These are phyloP conservation scores for Quercus mongolica DNA, from an alignment of 306 rosid genomes.

Conservation along the genomic window DNA sequence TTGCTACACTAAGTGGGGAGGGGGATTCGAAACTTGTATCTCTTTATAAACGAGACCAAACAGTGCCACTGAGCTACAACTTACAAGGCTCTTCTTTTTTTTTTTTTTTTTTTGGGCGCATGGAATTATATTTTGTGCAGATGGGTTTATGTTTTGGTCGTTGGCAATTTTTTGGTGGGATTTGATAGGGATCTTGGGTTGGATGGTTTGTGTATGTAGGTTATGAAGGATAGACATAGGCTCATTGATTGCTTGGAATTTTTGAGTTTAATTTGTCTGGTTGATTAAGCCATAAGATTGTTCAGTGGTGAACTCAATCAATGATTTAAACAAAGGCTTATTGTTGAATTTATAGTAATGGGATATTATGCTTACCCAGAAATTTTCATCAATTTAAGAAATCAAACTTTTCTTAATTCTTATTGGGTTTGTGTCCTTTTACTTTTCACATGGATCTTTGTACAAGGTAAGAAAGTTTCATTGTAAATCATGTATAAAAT, in stretches of 20 bases:
- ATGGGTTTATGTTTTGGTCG: not conserved
- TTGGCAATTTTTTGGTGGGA: not conserved
- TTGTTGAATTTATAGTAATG: too few relatives aligned
- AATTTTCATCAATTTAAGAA: not conserved
- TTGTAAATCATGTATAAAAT: too few relatives aligned
- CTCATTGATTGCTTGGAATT: not conserved
- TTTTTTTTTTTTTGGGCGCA: not conserved
- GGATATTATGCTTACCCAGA: not conserved
- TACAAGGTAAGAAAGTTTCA: too few relatives aligned
- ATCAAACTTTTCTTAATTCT: not conserved
- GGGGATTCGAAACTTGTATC: too few relatives aligned
- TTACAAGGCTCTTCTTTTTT: not conserved
- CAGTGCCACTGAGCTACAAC: too few relatives aligned
- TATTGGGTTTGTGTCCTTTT: not conserved
- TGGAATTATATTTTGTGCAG: not conserved
- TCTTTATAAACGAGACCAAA: too few relatives aligned
- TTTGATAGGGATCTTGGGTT: constrained; percentile 1
- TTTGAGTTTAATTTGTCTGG: not conserved
- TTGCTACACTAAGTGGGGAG: too few relatives aligned
- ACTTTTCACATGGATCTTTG: too few relatives aligned
- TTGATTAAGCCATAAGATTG: too few relatives aligned
- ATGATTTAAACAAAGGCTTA: too few relatives aligned
- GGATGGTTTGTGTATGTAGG: not conserved
- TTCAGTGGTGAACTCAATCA: too few relatives aligned
- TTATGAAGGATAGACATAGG: not conserved